Conservation (phyloP, 768 basidiomycete species). For the Pisolithus albus region DNA sequence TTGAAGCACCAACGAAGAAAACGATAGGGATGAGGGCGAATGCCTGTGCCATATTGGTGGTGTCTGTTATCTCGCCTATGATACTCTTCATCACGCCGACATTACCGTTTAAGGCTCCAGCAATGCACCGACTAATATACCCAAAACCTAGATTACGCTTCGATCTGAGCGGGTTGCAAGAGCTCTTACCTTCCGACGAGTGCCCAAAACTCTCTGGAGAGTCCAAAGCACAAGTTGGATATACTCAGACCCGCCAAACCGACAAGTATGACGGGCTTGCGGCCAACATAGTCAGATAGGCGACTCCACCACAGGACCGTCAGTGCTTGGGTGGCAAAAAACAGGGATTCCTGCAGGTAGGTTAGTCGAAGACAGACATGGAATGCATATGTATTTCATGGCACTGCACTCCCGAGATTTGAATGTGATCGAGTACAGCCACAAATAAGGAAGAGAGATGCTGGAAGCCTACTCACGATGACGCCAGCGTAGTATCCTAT, state of each 20-base stretch:
- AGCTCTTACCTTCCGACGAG: conserved; percentile 39
- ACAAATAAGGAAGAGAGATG: too few species aligned
- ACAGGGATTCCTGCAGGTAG: conserved; percentile 8
- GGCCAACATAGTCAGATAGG: conserved; percentile 62
- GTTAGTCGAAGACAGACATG: conserved; percentile 9
- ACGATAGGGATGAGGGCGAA: conserved; percentile 25
- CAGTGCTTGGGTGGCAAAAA: conserved; percentile 38
- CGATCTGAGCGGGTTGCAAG: background rate
- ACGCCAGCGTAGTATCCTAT: conserved; percentile 66
- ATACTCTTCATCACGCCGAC: conserved; percentile 62
- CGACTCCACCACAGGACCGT: conserved; percentile 75
- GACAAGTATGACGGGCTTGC: conserved; percentile 26
- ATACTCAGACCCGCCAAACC: conserved; percentile 26
- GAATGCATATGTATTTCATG: too few species aligned
- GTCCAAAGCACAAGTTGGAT: conserved; percentile 71
- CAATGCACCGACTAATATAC: conserved; percentile 28
- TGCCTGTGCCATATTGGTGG: conserved; percentile 29
- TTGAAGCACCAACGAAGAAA: conserved; percentile 27
- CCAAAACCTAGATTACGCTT: background rate
- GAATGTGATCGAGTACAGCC: too few species aligned
- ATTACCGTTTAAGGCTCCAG: conserved; percentile 35
- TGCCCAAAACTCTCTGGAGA: conserved; percentile 64
- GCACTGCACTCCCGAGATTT: too few species aligned
- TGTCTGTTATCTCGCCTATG: conserved; percentile 54
- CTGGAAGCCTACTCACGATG: conserved; percentile 35